phyloP scores from a whole-genome alignment of 2,329 filamentous ascomycete genomes.

The Fusarium nygamai region DNA sequence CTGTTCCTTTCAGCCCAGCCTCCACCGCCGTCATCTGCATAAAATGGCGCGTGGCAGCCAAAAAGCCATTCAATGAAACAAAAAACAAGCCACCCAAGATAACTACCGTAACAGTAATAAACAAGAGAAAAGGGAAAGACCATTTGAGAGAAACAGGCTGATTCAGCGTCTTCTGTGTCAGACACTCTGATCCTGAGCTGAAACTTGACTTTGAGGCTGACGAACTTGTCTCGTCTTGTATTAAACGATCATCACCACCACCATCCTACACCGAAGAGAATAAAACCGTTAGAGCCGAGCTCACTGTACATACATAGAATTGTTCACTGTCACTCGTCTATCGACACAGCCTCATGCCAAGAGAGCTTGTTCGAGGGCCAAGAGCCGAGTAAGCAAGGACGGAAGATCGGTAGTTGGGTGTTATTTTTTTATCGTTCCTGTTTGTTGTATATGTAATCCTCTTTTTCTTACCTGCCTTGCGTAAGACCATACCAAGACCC shows the following conservation, averaged over 20 bases:
- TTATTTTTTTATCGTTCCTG: neutral
- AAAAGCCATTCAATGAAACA: neutral
- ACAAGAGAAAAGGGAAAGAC: neutral
- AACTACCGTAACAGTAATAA: neutral
- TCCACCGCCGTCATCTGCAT: conserved; percentile 21
- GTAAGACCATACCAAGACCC: conserved; percentile 17
- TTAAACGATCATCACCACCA: neutral
- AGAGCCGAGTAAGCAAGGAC: conserved; percentile 2
- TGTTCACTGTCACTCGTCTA: conserved; percentile 3
- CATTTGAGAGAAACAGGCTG: neutral
- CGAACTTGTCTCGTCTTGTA: neutral
- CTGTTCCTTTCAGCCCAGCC: neutral
- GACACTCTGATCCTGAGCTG: conserved; percentile 11
- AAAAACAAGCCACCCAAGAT: neutral
- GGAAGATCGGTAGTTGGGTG: conserved; percentile 10
- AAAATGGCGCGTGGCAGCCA: conserved; percentile 43
- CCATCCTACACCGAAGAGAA: neutral
- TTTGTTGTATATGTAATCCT: neutral
- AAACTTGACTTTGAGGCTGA: conserved; percentile 34
- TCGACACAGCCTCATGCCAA: conserved; percentile 28
- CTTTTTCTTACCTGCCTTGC: neutral
- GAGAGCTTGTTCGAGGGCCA: conserved; percentile 18
- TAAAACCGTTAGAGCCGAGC: neutral
- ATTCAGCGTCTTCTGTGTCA: neutral
- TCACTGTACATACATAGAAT: neutral